A percentile compares a stretch with the other conserved stretches of the same genome.
These are phyloP conservation scores for Pyrrhoderma lamaoense DNA, from an alignment of 1,284 basidiomycete species.

Conservation along the genomic window DNA sequence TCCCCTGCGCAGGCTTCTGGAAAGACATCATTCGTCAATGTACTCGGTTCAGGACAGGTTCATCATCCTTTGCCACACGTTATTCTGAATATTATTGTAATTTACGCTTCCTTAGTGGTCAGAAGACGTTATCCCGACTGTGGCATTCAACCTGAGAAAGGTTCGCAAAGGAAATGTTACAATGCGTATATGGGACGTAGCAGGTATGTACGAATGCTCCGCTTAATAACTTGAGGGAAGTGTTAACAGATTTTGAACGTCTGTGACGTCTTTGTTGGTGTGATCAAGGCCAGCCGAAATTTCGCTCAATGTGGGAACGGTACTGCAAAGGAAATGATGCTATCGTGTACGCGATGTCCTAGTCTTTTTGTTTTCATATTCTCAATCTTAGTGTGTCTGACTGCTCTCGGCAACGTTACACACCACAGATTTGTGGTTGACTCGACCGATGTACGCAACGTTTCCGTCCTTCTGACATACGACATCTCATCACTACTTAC, in stretches of 20 bases:
- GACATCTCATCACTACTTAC: not conserved
- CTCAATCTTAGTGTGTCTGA: slow-evolving; percentile 12
- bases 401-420: slow-evolving; percentile 14
- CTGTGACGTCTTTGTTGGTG: slow-evolving; percentile 4
- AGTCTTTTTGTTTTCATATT: slow-evolving; percentile 14
- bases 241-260: too few relatives aligned
- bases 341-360: slow-evolving; percentile 83
- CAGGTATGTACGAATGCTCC: slow-evolving; percentile 39
- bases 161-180: slow-evolving; percentile 86
- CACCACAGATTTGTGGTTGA: slow-evolving; percentile 81
- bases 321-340: slow-evolving; percentile 95
- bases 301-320: slow-evolving; percentile 90
- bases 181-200: slow-evolving; percentile 94
- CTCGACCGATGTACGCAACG: slow-evolving; percentile 65
- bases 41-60: slow-evolving; percentile 81
- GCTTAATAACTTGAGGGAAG: not conserved
- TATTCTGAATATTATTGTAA: slow-evolving; percentile 4
- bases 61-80: slow-evolving; percentile 20
- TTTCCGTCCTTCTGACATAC: slow-evolving; percentile 1
- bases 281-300: slow-evolving; percentile 78
- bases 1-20: slow-evolving; percentile 65
- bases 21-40: slow-evolving; percentile 91
- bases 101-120: slow-evolving; percentile 53
- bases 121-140: slow-evolving; percentile 90
- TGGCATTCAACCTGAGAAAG: slow-evolving; percentile 84